Evolutionary conservation across 352 stramenopile species (phyloP).

Genomic region (Globisporangium middletonii): DNA sequence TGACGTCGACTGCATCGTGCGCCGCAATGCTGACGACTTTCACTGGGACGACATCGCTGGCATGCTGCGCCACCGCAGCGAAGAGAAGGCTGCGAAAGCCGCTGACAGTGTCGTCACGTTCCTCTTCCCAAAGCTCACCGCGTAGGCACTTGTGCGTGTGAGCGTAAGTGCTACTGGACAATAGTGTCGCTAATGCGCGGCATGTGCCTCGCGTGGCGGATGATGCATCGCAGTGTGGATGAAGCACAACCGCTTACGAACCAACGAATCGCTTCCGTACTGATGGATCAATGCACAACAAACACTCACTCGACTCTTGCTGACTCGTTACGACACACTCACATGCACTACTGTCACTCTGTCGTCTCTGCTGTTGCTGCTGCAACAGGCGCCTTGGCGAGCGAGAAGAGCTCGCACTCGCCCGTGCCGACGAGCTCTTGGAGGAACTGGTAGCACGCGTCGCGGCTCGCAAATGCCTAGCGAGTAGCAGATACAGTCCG

Average conservation of each 20-base stretch:
- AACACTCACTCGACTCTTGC: neutral
- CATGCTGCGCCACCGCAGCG: constrained; percentile 32
- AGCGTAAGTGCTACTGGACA: neutral
- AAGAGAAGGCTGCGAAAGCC: constrained; percentile 16
- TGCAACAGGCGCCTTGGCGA: constrained; percentile 5
- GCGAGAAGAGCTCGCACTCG: constrained; percentile 61
- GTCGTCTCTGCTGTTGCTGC: neutral
- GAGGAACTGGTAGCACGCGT: constrained; percentile 44
- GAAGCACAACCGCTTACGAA: too few relatives aligned
- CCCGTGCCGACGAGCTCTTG: constrained; percentile 62
- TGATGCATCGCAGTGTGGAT: too few relatives aligned
- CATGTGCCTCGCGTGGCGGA: too few relatives aligned
- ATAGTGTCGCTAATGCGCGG: too few relatives aligned
- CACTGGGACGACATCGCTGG: constrained; percentile 56
- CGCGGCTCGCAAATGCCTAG: constrained; percentile 43
- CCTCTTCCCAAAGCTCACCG: constrained; percentile 21
- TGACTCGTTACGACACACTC: too few relatives aligned
- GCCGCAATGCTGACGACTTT: constrained; percentile 51
- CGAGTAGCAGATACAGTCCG: too few relatives aligned
- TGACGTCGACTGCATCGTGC: constrained; percentile 34
- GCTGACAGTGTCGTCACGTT: constrained; percentile 16
- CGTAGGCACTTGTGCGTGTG: neutral
- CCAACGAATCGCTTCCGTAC: too few relatives aligned
- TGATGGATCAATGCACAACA: neutral
- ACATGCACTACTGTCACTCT: neutral